Evolutionary conservation across 1,284 basidiomycete species (phyloP).

Genomic region (Mycena citricolor): DNA sequence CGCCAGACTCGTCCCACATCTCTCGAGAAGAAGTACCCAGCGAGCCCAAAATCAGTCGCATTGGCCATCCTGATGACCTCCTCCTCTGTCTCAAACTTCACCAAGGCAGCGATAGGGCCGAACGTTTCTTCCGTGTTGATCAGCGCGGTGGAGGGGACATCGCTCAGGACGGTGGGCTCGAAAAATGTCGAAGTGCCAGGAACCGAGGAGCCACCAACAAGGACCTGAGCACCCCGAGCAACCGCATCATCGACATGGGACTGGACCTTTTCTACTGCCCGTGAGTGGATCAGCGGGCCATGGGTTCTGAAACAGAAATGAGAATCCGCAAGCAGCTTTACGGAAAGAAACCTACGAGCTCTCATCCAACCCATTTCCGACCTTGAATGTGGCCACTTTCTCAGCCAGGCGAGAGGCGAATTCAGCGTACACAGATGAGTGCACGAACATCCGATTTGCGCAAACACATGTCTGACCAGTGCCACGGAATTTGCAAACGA

Average conservation of each 20-base stretch:
- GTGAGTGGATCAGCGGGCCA: slow-evolving; percentile 90
- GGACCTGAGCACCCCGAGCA: slow-evolving; percentile 79
- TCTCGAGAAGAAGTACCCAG: slow-evolving; percentile 91
- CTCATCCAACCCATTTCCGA: slow-evolving; percentile 87
- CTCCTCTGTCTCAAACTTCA: slow-evolving; percentile 90
- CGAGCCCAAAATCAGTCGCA: slow-evolving; percentile 81
- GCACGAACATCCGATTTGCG: slow-evolving; percentile 86
- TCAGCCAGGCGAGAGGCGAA: slow-evolving; percentile 83
- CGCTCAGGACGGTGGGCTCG: slow-evolving; percentile 85
- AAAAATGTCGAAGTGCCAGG: slow-evolving; percentile 75
- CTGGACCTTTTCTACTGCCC: slow-evolving; percentile 85
- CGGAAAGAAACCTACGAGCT: slow-evolving; percentile 54
- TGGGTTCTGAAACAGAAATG: slow-evolving; percentile 63
- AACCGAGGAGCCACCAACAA: slow-evolving; percentile 80
- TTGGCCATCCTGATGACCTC: slow-evolving; percentile 90
- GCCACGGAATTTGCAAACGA: slow-evolving; percentile 89
- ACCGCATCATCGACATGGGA: slow-evolving; percentile 88
- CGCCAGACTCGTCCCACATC: slow-evolving; percentile 92
- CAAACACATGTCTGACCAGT: slow-evolving; percentile 92
- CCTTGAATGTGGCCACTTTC: slow-evolving; percentile 86
- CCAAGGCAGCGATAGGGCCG: slow-evolving; percentile 78
- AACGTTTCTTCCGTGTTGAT: slow-evolving; percentile 85
- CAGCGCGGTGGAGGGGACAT: slow-evolving; percentile 71
- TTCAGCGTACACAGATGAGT: slow-evolving; percentile 81
- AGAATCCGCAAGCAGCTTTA: background rate